Base-by-base conservation (phyloP, 768 basidiomycete genomes). In the Clavaria fumosa region DNA sequence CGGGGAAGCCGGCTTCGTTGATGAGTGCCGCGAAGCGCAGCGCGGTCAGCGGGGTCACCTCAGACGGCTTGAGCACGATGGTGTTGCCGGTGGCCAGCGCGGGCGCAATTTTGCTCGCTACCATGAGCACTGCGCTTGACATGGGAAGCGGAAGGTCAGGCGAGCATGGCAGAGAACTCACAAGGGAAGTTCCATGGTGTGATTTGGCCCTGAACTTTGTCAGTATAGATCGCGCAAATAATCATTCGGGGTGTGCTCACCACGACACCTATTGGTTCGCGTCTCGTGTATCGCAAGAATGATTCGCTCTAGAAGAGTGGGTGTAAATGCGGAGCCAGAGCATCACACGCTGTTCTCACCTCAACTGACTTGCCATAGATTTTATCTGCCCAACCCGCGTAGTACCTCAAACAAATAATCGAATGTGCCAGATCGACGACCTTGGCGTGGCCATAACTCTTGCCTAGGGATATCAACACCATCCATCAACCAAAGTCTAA, bases 351-450 rank as follows among this genome's bases (percentile, higher is more conserved):
- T n/a, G n/a, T n/a, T n/a, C n/a, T n/a, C n/a, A 45, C 48, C 32
- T 70, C 75, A 51, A 78, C 69, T 12, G 67, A 66, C 49, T 75
- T 67, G 9, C 75, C 78, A 3, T 63, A 57, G 32, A 72, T 53
- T 59, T 84, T 84, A 62, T 82, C 81, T 31, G 78, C 75, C 70
- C 76, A 77, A 10, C 82, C 83, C 28, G 67, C 78, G 45, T 78
- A 85, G 55, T 83, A 85, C 10, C 66, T 60, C 39, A 79, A 50
- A 40, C 59, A 58, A 22, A 51, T 54, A 34, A 70, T 55, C 2
- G 52, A 47, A 30, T 24, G 24, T 2, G 21, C 24, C 17, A 58
- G 7, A 34, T 60, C 59, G 4, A 19, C 6, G 1, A 4, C n/a
- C 26, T 45, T 48, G 0, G 60, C 48, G 2, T 32, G 2, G 2